Evolutionary conservation across 495 filamentous ascomycete genomes (phyloP).

Genomic region (Penicillium mononematosum): DNA sequence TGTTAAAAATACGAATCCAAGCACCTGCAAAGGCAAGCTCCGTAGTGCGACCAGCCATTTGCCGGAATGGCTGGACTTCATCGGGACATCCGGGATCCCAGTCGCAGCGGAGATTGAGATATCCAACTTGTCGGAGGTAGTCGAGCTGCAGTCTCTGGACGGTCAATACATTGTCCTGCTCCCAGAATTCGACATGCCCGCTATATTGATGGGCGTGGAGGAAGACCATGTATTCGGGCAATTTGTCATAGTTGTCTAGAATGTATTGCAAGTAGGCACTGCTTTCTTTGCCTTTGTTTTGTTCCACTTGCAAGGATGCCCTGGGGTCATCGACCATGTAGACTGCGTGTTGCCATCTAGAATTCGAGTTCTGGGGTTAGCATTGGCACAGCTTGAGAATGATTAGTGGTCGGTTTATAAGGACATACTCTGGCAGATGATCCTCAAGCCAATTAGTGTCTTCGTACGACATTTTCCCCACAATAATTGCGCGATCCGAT

Average conservation of each 20-base stretch:
- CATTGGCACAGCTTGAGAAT: background rate
- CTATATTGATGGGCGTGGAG: slow-evolving; percentile 47
- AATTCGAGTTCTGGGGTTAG: slow-evolving; percentile 3
- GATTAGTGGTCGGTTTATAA: background rate
- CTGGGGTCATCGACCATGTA: slow-evolving; percentile 61
- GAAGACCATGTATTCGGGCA: slow-evolving; percentile 50
- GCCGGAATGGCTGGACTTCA: slow-evolving; percentile 39
- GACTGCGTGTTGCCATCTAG: slow-evolving; percentile 48
- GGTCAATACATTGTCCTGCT: slow-evolving; percentile 44
- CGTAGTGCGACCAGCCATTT: slow-evolving; percentile 19
- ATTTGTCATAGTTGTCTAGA: slow-evolving; percentile 48
- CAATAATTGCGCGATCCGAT: slow-evolving; percentile 36
- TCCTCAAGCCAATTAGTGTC: slow-evolving; percentile 42
- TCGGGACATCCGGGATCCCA: slow-evolving; percentile 46
- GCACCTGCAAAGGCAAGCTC: slow-evolving; percentile 32
- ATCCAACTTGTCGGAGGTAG: slow-evolving; percentile 45
- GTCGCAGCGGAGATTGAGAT: slow-evolving; percentile 51
- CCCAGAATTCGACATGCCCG: slow-evolving; percentile 43
- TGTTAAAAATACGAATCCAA: slow-evolving; percentile 49
- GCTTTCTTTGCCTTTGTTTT: slow-evolving; percentile 50
- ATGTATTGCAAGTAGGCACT: slow-evolving; percentile 54
- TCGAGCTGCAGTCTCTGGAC: slow-evolving; percentile 40
- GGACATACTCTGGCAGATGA: slow-evolving; percentile 40
- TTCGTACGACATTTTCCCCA: slow-evolving; percentile 40
- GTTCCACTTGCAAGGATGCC: slow-evolving; percentile 36